Percentiles rank a stretch among this genome's conserved stretches.
phyloP scores from a whole-genome alignment of 2,329 filamentous ascomycete genomes.

The Aspergillus sp. region DNA sequence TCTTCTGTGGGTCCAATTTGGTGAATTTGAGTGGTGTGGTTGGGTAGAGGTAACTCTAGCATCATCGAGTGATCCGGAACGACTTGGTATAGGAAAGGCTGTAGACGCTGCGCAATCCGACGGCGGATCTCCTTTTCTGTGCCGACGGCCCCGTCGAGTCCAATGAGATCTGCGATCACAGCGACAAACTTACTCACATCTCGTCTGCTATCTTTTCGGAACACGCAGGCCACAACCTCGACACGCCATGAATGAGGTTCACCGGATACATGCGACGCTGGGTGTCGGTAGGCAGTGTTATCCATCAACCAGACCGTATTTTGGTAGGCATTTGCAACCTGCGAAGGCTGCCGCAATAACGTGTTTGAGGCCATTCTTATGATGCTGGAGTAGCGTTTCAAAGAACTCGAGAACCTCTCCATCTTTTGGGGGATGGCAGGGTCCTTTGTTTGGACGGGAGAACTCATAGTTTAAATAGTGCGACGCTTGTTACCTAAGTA shows the following conservation, averaged over 20 bases:
- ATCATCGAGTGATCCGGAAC: constrained; percentile 68
- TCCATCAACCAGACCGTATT: constrained; percentile 88
- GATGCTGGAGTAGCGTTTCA: constrained; percentile 19
- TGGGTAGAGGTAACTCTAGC: constrained; percentile 60
- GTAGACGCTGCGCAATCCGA: constrained; percentile 57
- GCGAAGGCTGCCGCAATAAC: constrained; percentile 52
- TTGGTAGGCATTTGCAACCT: constrained; percentile 58
- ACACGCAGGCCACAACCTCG: constrained; percentile 81
- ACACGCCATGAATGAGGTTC: constrained; percentile 64
- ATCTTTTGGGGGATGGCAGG: constrained; percentile 9
- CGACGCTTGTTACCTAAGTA: background rate
- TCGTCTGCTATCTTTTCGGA: constrained; percentile 68
- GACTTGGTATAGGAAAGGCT: constrained; percentile 75
- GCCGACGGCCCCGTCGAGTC: constrained; percentile 59
- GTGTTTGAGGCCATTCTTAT: constrained; percentile 29
- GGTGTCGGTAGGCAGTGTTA: constrained; percentile 72
- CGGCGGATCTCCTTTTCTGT: constrained; percentile 55
- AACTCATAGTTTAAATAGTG: constrained; percentile 7
- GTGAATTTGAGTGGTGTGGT: constrained; percentile 40
- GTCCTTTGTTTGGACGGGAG: constrained; percentile 9
- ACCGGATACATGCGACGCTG: constrained; percentile 35
- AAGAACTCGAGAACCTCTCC: constrained; percentile 9
- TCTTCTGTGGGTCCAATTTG: constrained; percentile 68
- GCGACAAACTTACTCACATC: constrained; percentile 68
- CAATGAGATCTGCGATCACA: constrained; percentile 68